Evolutionary conservation across 495 filamentous ascomycete genomes (phyloP).

Genomic region (Xylaria grammica): DNA sequence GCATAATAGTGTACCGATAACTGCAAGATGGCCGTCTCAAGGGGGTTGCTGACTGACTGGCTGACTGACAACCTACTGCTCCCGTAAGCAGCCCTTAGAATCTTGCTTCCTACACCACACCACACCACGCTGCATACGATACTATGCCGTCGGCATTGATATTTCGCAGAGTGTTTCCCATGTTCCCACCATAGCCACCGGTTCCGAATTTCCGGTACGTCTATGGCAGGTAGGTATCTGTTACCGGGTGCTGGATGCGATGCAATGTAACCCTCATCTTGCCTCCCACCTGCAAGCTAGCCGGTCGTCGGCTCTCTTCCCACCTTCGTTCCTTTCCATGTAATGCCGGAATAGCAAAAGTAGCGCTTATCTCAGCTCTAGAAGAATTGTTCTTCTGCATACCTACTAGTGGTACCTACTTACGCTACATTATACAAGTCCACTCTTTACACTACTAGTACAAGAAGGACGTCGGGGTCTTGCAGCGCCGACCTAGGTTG

Average conservation of each 20-base stretch:
- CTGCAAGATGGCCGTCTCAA: not conserved
- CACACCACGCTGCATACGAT: too few species aligned
- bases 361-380: slow-evolving; percentile 2
- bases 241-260: not conserved
- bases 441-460: too few species aligned
- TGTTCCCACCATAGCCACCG: not conserved
- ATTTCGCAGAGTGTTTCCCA: slow-evolving; percentile 19
- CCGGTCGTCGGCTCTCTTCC: not conserved
- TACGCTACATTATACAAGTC: too few species aligned
- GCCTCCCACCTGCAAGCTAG: not conserved
- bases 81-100: slow-evolving; percentile 1
- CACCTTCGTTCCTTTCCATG: not conserved
- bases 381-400: not conserved
- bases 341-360: not conserved
- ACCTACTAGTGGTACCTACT: too few species aligned
- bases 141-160: slow-evolving; percentile 12
- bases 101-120: not conserved
- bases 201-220: slow-evolving; percentile 12
- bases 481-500: not conserved
- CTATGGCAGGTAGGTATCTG: not conserved
- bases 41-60: too few species aligned
- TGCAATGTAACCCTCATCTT: slow-evolving; percentile 3
- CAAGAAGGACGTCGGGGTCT: too few species aligned
- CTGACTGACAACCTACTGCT: too few species aligned
- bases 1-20: not conserved